Conservation (phyloP, 1,284 basidiomycete genomes). For the Tilletia horrida region DNA sequence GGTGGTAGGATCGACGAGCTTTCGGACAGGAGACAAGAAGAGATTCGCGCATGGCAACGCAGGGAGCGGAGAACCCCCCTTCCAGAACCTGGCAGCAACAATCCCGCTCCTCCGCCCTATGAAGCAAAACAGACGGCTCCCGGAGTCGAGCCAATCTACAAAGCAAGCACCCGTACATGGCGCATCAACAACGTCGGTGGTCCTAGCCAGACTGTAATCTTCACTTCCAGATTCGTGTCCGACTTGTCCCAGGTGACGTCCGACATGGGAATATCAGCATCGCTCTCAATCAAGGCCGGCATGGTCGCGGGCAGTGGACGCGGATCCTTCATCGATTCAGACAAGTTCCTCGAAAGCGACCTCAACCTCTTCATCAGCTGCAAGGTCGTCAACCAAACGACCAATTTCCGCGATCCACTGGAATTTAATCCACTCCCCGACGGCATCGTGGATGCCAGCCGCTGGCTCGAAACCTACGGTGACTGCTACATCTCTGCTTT, state of each 20-base stretch:
- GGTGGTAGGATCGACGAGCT: no score
- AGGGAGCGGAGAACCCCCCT: background rate
- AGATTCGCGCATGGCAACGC: background rate
- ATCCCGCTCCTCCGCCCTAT: conserved; percentile 2
- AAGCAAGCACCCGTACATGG: background rate
- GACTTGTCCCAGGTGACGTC: background rate
- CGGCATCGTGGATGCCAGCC: background rate
- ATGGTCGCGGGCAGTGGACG: conserved; percentile 12
- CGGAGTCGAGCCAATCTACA: background rate
- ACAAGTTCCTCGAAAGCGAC: conserved; percentile 9
- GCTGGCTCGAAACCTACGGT: conserved; percentile 2
- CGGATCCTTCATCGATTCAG: conserved; percentile 16
- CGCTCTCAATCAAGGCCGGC: conserved; percentile 16
- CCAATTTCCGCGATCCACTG: conserved; percentile 8
- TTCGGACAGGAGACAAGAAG: background rate
- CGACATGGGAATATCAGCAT: conserved; percentile 17
- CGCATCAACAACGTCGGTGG: conserved; percentile 6
- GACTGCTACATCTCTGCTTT: conserved; percentile 13
- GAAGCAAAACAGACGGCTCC: background rate
- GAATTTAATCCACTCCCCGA: conserved; percentile 12
- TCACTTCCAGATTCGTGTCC: conserved; percentile 15
- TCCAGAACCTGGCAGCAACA: background rate
- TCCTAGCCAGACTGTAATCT: conserved; percentile 17
- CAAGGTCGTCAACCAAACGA: conserved; percentile 4
- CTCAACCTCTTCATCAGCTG: conserved; percentile 18